A percentile compares a stretch with the other conserved stretches of the same genome.
Evolutionary conservation across 371 early-diverging fungal species (phyloP).

Genomic region (Mucor lusitanicus): DNA sequence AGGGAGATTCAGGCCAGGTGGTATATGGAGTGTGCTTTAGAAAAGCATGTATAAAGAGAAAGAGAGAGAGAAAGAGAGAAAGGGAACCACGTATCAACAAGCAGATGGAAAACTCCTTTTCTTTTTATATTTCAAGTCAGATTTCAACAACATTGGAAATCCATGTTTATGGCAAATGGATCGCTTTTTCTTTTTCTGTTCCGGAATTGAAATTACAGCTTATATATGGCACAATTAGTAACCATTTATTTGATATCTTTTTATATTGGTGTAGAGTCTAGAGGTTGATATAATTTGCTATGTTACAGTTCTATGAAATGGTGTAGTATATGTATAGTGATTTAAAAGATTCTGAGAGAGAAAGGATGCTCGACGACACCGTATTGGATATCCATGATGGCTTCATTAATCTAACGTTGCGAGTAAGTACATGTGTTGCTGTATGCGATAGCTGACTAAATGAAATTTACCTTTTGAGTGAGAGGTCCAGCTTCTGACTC

Average conservation of each 20-base stretch:
- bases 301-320: not conserved
- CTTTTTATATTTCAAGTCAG: not conserved
- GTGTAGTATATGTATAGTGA: not conserved
- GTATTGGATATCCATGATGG: conserved; percentile 73
- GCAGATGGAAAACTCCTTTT: conserved; percentile 2
- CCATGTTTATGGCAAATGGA: no score
- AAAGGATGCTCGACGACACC: conserved; percentile 69
- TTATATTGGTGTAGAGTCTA: not conserved
- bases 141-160: not conserved
- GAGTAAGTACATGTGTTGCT: no score
- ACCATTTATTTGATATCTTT: not conserved
- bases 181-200: no score
- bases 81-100: not conserved
- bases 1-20: not conserved
- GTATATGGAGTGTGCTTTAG: not conserved
- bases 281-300: not conserved
- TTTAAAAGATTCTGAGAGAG: conserved; percentile 37
- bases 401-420: no score
- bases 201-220: no score
- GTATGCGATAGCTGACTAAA: conserved; percentile 25
- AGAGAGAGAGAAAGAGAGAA: not conserved
- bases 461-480: conserved; percentile 74
- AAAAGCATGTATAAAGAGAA: not conserved
- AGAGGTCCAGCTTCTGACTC: conserved; percentile 80
- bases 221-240: not conserved